Percentiles rank a stretch among this genome's conserved stretches.
Evolutionary conservation across 1,284 basidiomycete genomes (phyloP).

Genomic region (Ganoderma meredithae): DNA sequence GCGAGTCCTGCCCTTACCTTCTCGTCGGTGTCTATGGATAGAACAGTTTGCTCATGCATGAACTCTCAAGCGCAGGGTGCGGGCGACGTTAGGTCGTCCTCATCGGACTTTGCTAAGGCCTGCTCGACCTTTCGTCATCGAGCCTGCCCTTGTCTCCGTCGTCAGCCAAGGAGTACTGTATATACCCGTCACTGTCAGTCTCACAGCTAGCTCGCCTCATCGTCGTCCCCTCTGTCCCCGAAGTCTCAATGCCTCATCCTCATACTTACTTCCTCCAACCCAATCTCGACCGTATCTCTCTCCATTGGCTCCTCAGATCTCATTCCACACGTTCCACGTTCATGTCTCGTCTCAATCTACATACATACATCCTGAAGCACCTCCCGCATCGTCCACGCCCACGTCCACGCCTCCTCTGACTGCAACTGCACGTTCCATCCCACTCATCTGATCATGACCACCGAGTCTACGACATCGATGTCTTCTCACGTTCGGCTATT

Average conservation of each 20-base stretch:
- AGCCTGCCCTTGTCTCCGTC: no score
- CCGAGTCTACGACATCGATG: background rate
- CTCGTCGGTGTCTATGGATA: background rate
- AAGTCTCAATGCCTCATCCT: background rate
- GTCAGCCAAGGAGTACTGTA: conserved; percentile 6
- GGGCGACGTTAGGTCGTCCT: conserved; percentile 30
- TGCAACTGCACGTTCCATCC: background rate
- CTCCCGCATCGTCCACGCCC: background rate
- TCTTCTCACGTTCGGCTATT: background rate
- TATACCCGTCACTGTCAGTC: background rate
- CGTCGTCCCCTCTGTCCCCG: background rate
- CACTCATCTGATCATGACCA: conserved; percentile 3
- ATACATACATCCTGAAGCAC: background rate
- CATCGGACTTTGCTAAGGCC: conserved; percentile 18
- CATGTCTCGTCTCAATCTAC: background rate
- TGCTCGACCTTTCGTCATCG: no score
- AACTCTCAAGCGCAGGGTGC: conserved; percentile 11
- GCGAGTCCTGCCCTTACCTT: background rate
- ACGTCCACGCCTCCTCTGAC: background rate
- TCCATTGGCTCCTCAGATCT: background rate
- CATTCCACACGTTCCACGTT: background rate
- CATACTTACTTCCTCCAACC: background rate
- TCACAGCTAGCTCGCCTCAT: background rate
- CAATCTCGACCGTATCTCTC: background rate
- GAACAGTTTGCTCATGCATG: background rate